Base-by-base conservation (phyloP, 2,329 filamentous ascomycete genomes). In the Westerdykella sp. region DNA sequence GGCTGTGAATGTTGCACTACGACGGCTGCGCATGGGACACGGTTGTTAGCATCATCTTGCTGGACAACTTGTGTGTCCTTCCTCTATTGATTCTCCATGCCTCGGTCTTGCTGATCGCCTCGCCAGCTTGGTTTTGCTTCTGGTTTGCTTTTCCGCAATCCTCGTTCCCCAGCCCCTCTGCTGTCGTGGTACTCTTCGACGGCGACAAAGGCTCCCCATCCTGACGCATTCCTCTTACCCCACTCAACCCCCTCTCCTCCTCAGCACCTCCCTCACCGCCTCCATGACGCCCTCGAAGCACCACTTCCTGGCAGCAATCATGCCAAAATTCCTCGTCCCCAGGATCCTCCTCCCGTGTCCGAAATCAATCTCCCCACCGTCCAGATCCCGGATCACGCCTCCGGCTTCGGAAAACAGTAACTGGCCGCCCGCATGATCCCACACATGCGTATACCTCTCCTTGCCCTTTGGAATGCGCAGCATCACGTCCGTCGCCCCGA, bases 351-450 rank as follows among this genome's bases (percentile, higher is more conserved):
- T 51, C n/a, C 63, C 63, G 5, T 59, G 56, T 1, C 49, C 43
- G 39, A 75, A 76, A 45, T 76, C 72, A 28, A 78, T 71, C 3
- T 65, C 51, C 30, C 65, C 72, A 1, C 76, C 76, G 23, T 73
- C 59, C 36, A 78, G 57, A 55, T 79, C 76, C 2, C 68, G 73
- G 18, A 79, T 69, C 39, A 67, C 61, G 7, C 72, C 73, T 6
- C 76, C 76, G 1, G 71, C 66, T 53, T 79, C 76, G 43, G 71
- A 58, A 42, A 68, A 73, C 35, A 79, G 67, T 21, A 78, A 55
- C 51, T 75, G 71, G 0, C 75, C 75, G 5, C 75, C 75, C 1
- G 73, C 73, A 57, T 79, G 76, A 55, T 79, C 76, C 75, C 75
- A 79, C n/a, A 76, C 63, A 44, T 70, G 69, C 1, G 72, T 73